phyloP scores from a whole-genome alignment of 768 basidiomycete genomes.

The Nidula microcarpa region DNA sequence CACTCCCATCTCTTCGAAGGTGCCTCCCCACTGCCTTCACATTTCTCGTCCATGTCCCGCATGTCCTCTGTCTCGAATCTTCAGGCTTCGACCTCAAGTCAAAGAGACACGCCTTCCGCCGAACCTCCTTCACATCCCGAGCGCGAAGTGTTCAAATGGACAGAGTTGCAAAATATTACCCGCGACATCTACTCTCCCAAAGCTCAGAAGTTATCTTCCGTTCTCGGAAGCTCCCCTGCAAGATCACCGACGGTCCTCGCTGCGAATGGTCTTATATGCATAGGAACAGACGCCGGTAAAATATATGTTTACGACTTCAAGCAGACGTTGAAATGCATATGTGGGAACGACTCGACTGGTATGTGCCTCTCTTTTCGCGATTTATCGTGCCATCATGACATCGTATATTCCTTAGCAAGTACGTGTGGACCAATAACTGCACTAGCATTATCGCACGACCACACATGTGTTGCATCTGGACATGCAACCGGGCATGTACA shows the following conservation, averaged over 20 bases:
- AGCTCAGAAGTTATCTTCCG: conserved; percentile 55
- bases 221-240: conserved; percentile 53
- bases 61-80: conserved; percentile 59
- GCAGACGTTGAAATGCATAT: conserved; percentile 77
- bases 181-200: conserved; percentile 52
- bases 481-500: conserved; percentile 83
- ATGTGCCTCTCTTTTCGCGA: conserved; percentile 8
- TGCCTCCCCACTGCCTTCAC: conserved; percentile 55
- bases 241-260: conserved; percentile 79
- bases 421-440: conserved; percentile 81
- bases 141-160: conserved; percentile 76
- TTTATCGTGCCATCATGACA: conserved; percentile 3
- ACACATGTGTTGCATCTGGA: conserved; percentile 88
- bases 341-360: conserved; percentile 72
- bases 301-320: conserved; percentile 87
- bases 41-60: conserved; percentile 69
- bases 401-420: conserved; percentile 33
- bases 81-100: conserved; percentile 22
- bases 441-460: conserved; percentile 87
- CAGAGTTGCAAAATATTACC: conserved; percentile 55
- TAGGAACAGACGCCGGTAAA: conserved; percentile 81
- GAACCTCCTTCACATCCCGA: conserved; percentile 16
- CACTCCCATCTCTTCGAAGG: conserved; percentile 40
- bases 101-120: conserved; percentile 13
- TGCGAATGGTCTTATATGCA: conserved; percentile 83